Conservation (phyloP, 176 grass and related monocot genomes). For the Oryza meridionalis region DNA sequence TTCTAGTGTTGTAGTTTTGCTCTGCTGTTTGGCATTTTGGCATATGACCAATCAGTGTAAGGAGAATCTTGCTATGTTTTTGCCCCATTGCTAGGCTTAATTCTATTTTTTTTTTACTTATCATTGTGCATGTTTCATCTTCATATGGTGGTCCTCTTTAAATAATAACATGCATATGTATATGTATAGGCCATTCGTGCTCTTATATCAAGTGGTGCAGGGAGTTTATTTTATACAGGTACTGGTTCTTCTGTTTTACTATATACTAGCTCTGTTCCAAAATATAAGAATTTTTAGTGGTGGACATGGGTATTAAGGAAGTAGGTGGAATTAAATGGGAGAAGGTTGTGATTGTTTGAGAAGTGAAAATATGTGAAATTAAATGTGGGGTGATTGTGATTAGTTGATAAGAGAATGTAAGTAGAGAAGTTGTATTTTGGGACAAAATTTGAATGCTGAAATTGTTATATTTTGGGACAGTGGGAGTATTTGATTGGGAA, state of each 20-base stretch:
- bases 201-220: constrained; percentile 85
- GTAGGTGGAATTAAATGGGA: too few species aligned
- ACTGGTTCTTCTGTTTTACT: constrained; percentile 27
- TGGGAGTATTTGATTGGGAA: constrained; percentile 1
- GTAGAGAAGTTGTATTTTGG: too few species aligned
- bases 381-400: too few species aligned
- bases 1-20: background rate
- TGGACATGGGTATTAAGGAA: too few species aligned
- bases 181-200: constrained; percentile 75
- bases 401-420: too few species aligned
- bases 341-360: too few species aligned
- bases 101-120: background rate
- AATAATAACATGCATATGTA: constrained; percentile 28
- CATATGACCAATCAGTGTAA: background rate
- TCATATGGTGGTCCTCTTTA: background rate
- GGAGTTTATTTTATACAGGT: constrained; percentile 81
- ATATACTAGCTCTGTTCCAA: background rate
- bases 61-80: constrained; percentile 6
- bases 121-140: background rate
- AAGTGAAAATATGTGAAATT: too few species aligned
- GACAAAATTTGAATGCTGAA: too few species aligned
- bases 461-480: too few species aligned
- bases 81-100: background rate
- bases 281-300: too few species aligned
- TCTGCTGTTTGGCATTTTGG: constrained; percentile 1